Percentiles rank a stretch among this genome's conserved stretches.
phyloP scores from a whole-genome alignment of 805 yeast genomes.

The Saccharomycopsis oosterbeekiorum region DNA sequence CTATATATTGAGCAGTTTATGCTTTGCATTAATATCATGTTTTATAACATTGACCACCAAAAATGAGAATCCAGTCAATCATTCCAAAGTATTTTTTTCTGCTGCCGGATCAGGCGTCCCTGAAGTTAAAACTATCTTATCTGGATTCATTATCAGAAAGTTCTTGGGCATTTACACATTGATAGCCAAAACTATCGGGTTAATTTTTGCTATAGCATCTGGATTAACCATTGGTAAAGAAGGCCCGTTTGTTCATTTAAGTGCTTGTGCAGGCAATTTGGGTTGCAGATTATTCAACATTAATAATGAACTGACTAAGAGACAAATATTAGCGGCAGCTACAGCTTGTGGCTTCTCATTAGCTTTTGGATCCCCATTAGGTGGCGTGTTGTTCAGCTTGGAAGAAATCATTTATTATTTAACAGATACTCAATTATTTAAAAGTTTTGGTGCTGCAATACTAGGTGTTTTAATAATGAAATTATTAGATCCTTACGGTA shows the following conservation, averaged over 20 bases:
- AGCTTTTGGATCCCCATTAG: constrained; percentile 52
- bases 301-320: constrained; percentile 38
- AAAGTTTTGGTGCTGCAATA: constrained; percentile 47
- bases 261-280: constrained; percentile 49
- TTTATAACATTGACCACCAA: constrained; percentile 37
- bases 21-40: constrained; percentile 37
- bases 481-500: constrained; percentile 47
- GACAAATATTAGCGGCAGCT: constrained; percentile 46
- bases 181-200: constrained; percentile 36
- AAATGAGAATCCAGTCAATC: constrained; percentile 26
- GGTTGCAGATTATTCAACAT: constrained; percentile 36
- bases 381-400: constrained; percentile 46
- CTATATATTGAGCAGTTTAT: constrained; percentile 30
- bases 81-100: constrained; percentile 31
- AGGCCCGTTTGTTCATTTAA: constrained; percentile 54
- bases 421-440: constrained; percentile 44
- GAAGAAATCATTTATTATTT: constrained; percentile 49
- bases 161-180: constrained; percentile 45
- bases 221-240: constrained; percentile 52
- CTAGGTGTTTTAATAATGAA: constrained; percentile 41
- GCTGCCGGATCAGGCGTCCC: constrained; percentile 56
- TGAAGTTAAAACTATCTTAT: constrained; percentile 48
- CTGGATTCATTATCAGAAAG: constrained; percentile 46
- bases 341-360: constrained; percentile 52
- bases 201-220: constrained; percentile 45